Evolutionary conservation across 495 filamentous ascomycete species (phyloP).

Genomic region (Aspergillus carlsbadensis): DNA sequence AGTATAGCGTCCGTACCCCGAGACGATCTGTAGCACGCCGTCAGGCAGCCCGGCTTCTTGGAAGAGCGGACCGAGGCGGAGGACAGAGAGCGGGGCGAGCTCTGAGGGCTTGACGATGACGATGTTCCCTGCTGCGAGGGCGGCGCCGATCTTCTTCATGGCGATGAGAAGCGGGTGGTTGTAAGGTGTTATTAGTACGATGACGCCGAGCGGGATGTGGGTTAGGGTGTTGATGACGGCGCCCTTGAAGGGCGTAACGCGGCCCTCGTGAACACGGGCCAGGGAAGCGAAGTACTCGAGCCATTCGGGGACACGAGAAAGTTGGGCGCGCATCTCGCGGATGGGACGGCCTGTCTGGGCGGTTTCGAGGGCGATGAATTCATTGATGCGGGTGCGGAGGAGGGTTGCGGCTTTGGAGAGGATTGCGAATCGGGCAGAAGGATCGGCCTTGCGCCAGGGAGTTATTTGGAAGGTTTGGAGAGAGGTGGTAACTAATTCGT

Average conservation of each 20-base stretch:
- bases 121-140: slow-evolving; percentile 61
- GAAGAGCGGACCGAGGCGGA: slow-evolving; percentile 51
- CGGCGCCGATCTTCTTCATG: slow-evolving; percentile 62
- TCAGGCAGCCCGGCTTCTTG: slow-evolving; percentile 54
- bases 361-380: slow-evolving; percentile 56
- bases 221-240: slow-evolving; percentile 62
- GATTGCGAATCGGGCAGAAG: slow-evolving; percentile 52
- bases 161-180: slow-evolving; percentile 65
- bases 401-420: slow-evolving; percentile 55
- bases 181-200: slow-evolving; percentile 64
- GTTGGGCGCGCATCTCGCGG: slow-evolving; percentile 65
- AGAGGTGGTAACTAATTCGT: slow-evolving; percentile 43
- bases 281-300: slow-evolving; percentile 63
- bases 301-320: slow-evolving; percentile 61
- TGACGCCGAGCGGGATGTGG: slow-evolving; percentile 59
- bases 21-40: slow-evolving; percentile 57
- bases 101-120: slow-evolving; percentile 64
- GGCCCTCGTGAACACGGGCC: slow-evolving; percentile 58
- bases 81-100: slow-evolving; percentile 56
- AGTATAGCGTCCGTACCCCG: slow-evolving; percentile 52
- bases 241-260: slow-evolving; percentile 59
- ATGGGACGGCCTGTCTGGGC: slow-evolving; percentile 61
- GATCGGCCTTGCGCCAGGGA: slow-evolving; percentile 56
- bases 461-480: slow-evolving; percentile 52
- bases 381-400: slow-evolving; percentile 46